phyloP scores from a whole-genome alignment of 495 filamentous ascomycete species.

The Penicillium odoratum region DNA sequence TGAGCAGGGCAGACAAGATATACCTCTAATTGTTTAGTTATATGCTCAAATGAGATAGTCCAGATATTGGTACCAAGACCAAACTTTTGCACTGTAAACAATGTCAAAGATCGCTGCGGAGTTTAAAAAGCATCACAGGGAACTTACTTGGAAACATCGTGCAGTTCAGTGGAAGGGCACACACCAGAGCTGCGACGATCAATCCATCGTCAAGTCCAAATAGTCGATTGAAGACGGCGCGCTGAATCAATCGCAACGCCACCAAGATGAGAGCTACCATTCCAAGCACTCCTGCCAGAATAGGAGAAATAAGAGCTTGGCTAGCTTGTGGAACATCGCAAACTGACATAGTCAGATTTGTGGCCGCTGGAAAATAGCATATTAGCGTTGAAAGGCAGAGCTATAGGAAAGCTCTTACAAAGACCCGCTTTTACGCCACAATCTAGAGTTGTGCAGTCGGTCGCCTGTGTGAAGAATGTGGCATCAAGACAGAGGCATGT shows the following conservation, averaged over 20 bases:
- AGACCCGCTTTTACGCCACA: slow-evolving; percentile 16
- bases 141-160: slow-evolving; percentile 26
- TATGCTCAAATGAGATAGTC: slow-evolving; percentile 39
- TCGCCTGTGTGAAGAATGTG: slow-evolving; percentile 11
- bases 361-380: slow-evolving; percentile 13
- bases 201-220: slow-evolving; percentile 26
- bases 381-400: not conserved
- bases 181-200: slow-evolving; percentile 20
- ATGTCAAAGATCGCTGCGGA: not conserved
- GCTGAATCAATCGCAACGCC: slow-evolving; percentile 15
- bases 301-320: slow-evolving; percentile 14
- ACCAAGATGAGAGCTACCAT: slow-evolving; percentile 25
- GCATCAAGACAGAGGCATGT: slow-evolving; percentile 13
- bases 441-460: slow-evolving; percentile 13
- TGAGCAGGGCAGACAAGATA: not conserved
- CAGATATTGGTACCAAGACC: slow-evolving; percentile 35
- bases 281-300: slow-evolving; percentile 19
- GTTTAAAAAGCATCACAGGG: not conserved
- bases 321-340: slow-evolving; percentile 21
- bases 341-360: slow-evolving; percentile 21
- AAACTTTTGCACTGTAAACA: slow-evolving; percentile 15
- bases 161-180: slow-evolving; percentile 19
- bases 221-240: slow-evolving; percentile 17
- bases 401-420: slow-evolving; percentile 4
- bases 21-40: slow-evolving; percentile 32